Percentiles rank a stretch among this genome's conserved stretches.
Evolutionary conservation across 106 monocot genomes (phyloP).

Genomic region (Posidonia australis): DNA sequence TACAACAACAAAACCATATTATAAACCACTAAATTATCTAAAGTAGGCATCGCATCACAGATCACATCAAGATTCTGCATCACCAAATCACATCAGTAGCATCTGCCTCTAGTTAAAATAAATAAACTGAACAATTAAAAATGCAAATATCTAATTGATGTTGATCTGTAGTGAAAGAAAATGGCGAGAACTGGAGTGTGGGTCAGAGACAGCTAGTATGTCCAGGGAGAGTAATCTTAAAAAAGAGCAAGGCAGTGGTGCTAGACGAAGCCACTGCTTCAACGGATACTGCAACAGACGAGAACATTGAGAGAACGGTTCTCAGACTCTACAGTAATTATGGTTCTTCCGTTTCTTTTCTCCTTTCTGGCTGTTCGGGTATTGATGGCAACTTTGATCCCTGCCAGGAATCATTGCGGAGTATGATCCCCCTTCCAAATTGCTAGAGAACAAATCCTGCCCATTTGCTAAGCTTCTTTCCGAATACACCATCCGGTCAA

Average conservation of each 20-base stretch:
- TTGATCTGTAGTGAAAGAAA: constrained; percentile 49
- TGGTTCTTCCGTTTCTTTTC: neutral
- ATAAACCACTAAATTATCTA: too few relatives aligned
- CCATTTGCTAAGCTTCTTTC: neutral
- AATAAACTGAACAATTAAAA: too few relatives aligned
- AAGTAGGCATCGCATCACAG: too few relatives aligned
- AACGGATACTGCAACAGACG: constrained; percentile 50
- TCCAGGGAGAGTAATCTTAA: constrained; percentile 61
- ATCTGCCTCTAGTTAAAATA: too few relatives aligned
- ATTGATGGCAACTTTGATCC: neutral
- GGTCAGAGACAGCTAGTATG: constrained; percentile 86
- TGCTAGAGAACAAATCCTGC: constrained; percentile 42
- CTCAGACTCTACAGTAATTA: constrained; percentile 36
- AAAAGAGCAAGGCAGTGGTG: constrained; percentile 72
- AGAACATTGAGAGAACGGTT: constrained; percentile 44
- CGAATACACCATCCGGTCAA: constrained; percentile 1
- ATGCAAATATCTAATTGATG: neutral
- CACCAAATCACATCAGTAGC: too few relatives aligned
- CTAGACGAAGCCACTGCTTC: constrained; percentile 85
- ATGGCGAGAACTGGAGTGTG: constrained; percentile 94
- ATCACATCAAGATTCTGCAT: too few relatives aligned
- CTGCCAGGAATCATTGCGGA: constrained; percentile 51
- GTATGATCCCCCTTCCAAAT: constrained; percentile 35
- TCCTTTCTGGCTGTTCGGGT: constrained; percentile 2
- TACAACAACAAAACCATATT: too few relatives aligned